Evolutionary conservation across 352 stramenopile genomes (phyloP).

Genomic region (Saprolegnia diclina): DNA sequence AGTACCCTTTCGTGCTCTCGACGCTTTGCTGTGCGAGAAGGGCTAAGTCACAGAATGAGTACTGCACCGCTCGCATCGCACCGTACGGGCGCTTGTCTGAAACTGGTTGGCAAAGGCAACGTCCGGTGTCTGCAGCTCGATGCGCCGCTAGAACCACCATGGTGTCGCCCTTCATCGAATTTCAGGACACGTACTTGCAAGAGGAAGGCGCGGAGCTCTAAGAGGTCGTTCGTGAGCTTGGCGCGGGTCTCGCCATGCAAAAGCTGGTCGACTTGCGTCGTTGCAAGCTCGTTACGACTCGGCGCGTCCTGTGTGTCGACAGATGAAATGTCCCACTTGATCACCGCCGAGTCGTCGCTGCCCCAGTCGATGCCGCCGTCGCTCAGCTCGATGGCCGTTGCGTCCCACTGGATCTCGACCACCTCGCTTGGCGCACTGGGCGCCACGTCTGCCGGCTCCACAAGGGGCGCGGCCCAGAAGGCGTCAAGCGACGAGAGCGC

Average conservation of each 20-base stretch:
- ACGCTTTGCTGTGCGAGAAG: slow-evolving; percentile 62
- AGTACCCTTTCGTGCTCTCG: slow-evolving; percentile 39
- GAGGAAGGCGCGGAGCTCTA: slow-evolving; percentile 68
- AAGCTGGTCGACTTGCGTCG: slow-evolving; percentile 47
- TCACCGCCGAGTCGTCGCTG: slow-evolving; percentile 51
- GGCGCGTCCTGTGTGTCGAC: slow-evolving; percentile 31
- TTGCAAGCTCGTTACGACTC: neutral
- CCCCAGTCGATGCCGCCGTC: slow-evolving; percentile 53
- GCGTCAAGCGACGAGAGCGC: slow-evolving; percentile 50
- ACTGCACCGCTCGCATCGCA: neutral
- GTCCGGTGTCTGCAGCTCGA: slow-evolving; percentile 43
- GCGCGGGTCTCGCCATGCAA: slow-evolving; percentile 52
- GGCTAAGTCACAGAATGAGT: slow-evolving; percentile 27
- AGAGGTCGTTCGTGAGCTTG: slow-evolving; percentile 59
- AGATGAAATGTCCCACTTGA: slow-evolving; percentile 72
- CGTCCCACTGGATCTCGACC: slow-evolving; percentile 46
- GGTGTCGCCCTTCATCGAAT: neutral
- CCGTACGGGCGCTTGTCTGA: slow-evolving; percentile 51
- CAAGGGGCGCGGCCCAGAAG: slow-evolving; percentile 41
- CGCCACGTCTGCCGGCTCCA: neutral
- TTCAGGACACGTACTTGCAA: slow-evolving; percentile 24
- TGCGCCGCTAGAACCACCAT: slow-evolving; percentile 31
- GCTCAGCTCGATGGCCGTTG: slow-evolving; percentile 26
- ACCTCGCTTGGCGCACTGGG: slow-evolving; percentile 37
- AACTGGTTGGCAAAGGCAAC: slow-evolving; percentile 73